These are phyloP conservation scores for Solanum hybrid DNA, from an alignment of 305 asterid genomes.

Conservation along the genomic window DNA sequence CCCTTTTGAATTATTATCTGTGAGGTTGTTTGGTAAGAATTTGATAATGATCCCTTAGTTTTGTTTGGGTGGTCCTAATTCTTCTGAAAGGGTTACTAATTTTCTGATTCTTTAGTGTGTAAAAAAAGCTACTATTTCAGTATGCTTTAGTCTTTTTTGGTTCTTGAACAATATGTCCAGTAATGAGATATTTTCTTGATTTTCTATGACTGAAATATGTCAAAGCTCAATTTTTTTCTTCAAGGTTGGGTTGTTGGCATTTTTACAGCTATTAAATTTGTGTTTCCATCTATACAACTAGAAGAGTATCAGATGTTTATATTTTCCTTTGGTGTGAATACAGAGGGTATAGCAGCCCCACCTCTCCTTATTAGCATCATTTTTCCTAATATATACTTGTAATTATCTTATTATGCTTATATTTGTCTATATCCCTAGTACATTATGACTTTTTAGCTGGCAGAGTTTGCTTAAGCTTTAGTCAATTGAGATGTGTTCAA, in stretches of 20 bases:
- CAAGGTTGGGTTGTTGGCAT: neutral
- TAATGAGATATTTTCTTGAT: neutral
- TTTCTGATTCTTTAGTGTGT: neutral
- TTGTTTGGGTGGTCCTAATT: slow-evolving; percentile 40
- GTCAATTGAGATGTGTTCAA: slow-evolving; percentile 16
- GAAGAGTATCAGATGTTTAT: neutral
- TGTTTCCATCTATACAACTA: neutral
- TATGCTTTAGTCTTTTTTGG: neutral
- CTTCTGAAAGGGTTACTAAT: slow-evolving; percentile 14
- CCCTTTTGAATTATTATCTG: slow-evolving; percentile 19
- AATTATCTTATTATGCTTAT: neutral
- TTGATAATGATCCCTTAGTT: slow-evolving; percentile 40
- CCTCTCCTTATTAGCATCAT: neutral
- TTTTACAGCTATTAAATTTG: neutral
- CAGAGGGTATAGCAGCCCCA: neutral
- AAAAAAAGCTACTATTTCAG: neutral
- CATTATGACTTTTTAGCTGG: slow-evolving; percentile 20
- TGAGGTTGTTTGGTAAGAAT: slow-evolving; percentile 19
- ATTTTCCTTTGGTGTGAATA: neutral
- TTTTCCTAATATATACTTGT: neutral
- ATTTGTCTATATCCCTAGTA: neutral
- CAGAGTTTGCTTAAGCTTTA: slow-evolving; percentile 22
- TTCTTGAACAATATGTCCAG: neutral
- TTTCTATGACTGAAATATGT: neutral
- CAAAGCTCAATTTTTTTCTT: neutral